Conservation (phyloP, 106 monocot genomes). For the Agapanthus africanus region DNA sequence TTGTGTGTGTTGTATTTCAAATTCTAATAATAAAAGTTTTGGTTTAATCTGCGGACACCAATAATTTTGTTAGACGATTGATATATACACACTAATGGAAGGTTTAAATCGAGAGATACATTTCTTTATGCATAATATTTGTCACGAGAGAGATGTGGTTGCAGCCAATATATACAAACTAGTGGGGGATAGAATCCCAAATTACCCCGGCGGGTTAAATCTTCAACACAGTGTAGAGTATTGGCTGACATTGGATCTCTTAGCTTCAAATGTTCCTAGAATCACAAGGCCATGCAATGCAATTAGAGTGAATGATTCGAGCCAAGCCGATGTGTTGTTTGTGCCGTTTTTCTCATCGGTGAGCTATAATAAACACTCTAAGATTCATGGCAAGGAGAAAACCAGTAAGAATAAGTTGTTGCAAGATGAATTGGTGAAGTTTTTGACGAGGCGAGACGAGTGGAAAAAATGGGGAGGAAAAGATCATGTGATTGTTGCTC, state of each 20-base stretch:
- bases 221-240: conserved; percentile 90
- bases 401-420: conserved; percentile 36
- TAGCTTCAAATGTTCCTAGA: conserved; percentile 30
- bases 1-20: too few species aligned
- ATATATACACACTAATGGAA: too few species aligned
- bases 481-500: conserved; percentile 73
- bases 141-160: too few species aligned
- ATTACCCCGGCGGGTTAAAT: conserved; percentile 82
- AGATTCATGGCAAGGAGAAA: conserved; percentile 37
- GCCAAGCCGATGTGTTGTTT: conserved; percentile 58
- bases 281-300: conserved; percentile 38
- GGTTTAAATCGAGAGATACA: too few species aligned
- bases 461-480: conserved; percentile 60
- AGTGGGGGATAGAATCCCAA: too few species aligned
- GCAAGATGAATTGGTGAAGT: conserved; percentile 67
- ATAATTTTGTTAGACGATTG: too few species aligned
- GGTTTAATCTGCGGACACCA: too few species aligned
- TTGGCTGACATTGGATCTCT: conserved; percentile 85
- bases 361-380: conserved; percentile 80
- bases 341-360: conserved; percentile 96
- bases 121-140: too few species aligned
- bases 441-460: conserved; percentile 36
- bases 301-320: conserved; percentile 51
- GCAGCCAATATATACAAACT: too few species aligned
- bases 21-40: too few species aligned